Conservation (phyloP, 768 basidiomycete species). For the Boletales sp. region DNA sequence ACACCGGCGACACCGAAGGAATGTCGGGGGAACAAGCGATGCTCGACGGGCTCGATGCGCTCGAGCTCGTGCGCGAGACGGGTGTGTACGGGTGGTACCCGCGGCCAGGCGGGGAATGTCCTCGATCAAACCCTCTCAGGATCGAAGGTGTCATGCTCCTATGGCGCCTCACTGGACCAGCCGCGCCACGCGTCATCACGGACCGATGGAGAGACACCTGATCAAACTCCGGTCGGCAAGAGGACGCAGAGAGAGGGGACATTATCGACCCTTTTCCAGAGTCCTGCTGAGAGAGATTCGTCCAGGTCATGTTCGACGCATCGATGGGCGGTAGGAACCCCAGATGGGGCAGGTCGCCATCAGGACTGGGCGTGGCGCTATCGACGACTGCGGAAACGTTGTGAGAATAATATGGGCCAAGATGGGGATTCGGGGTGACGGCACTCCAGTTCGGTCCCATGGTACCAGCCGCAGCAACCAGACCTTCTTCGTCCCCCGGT, state of each 20-base stretch:
- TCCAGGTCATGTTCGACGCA: constrained; percentile 24
- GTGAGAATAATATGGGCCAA: constrained; percentile 23
- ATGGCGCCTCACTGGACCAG: constrained; percentile 67
- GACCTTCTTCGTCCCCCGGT: constrained; percentile 55
- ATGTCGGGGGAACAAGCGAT: constrained; percentile 28
- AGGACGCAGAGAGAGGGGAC: constrained; percentile 51
- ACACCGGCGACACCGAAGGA: constrained; percentile 17
- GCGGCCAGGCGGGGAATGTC: constrained; percentile 43
- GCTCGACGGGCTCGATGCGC: constrained; percentile 29
- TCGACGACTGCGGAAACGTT: constrained; percentile 13
- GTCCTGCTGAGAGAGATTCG: constrained; percentile 16
- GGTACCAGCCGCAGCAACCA: constrained; percentile 34
- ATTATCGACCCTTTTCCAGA: constrained; percentile 42
- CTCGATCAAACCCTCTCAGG: constrained; percentile 47
- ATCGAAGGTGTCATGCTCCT: constrained; percentile 75
- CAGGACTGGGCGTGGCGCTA: constrained; percentile 8
- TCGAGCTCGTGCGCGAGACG: constrained; percentile 26
- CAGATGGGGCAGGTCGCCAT: constrained; percentile 18
- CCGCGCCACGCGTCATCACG: constrained; percentile 27
- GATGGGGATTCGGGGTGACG: constrained; percentile 13
- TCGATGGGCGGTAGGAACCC: constrained; percentile 21
- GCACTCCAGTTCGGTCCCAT: constrained; percentile 16
- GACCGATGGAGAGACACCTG: constrained; percentile 32
- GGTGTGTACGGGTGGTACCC: constrained; percentile 57
- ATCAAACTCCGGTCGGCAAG: constrained; percentile 65